Percentiles rank a stretch among this genome's conserved stretches.
Evolutionary conservation across 805 yeast genomes (phyloP).

Genomic region (Candida sakaeoensis): DNA sequence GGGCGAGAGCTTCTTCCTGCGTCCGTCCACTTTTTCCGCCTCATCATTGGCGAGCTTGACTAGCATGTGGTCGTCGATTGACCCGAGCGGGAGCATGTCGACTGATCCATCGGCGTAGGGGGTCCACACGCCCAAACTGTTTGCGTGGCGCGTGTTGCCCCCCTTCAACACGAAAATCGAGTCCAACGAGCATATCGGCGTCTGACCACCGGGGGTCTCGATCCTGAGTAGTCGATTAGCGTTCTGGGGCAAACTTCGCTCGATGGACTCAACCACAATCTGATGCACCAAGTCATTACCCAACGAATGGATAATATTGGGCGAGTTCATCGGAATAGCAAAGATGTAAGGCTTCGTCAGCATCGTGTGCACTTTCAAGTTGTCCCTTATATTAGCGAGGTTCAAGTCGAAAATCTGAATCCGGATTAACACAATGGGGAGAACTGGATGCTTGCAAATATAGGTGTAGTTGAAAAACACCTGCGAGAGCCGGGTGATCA

Average conservation of each 20-base stretch:
- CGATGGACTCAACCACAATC: slow-evolving; percentile 59
- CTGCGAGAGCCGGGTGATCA: slow-evolving; percentile 46
- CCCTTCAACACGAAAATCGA: slow-evolving; percentile 59
- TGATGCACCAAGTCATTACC: slow-evolving; percentile 41
- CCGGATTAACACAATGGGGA: slow-evolving; percentile 58
- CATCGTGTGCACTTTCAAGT: slow-evolving; percentile 37
- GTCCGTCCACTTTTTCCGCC: slow-evolving; percentile 8
- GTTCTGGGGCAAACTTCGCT: slow-evolving; percentile 45
- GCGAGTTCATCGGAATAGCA: slow-evolving; percentile 65
- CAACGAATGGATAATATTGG: slow-evolving; percentile 58
- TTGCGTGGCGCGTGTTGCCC: slow-evolving; percentile 60
- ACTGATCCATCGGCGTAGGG: slow-evolving; percentile 66
- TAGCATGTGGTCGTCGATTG: slow-evolving; percentile 40
- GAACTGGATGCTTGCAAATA: slow-evolving; percentile 59
- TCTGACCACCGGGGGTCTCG: slow-evolving; percentile 34
- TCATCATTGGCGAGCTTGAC: slow-evolving; percentile 3
- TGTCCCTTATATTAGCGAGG: slow-evolving; percentile 13
- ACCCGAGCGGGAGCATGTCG: slow-evolving; percentile 62
- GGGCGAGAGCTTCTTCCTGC: slow-evolving; percentile 11
- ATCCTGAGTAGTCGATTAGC: slow-evolving; percentile 40
- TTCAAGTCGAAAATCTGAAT: slow-evolving; percentile 63
- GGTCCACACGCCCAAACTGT: slow-evolving; percentile 68
- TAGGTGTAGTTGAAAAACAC: slow-evolving; percentile 64
- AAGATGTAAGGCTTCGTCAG: slow-evolving; percentile 63
- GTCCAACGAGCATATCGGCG: slow-evolving; percentile 43